Conservation (phyloP, 2,329 filamentous ascomycete genomes). For the Nemania sp. region DNA sequence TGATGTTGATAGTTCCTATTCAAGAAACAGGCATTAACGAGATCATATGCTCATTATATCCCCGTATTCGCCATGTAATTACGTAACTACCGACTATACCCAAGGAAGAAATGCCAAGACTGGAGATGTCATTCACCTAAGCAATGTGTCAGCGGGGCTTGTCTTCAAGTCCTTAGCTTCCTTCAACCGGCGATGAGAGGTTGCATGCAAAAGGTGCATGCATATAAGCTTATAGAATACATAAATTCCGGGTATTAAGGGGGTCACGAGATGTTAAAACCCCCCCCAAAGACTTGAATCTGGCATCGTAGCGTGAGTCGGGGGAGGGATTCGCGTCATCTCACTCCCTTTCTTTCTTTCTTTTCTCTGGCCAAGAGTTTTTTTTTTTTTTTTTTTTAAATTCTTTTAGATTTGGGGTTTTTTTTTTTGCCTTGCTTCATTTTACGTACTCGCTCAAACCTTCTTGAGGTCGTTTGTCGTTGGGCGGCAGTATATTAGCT, state of each 20-base stretch:
- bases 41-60: too few species aligned
- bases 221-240: neutral
- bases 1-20: too few species aligned
- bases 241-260: neutral
- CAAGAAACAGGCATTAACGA: too few species aligned
- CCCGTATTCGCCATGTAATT: too few species aligned
- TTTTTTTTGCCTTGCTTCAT: too few species aligned
- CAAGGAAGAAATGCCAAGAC: neutral
- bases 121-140: neutral
- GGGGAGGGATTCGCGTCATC: neutral
- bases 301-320: neutral
- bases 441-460: neutral
- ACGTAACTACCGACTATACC: neutral
- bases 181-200: neutral
- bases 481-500: too few species aligned
- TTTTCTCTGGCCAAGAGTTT: too few species aligned
- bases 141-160: too few species aligned
- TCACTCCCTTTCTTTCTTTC: neutral
- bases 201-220: neutral
- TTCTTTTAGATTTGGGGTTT: too few species aligned
- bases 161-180: neutral
- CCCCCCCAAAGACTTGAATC: too few species aligned
- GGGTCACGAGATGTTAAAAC: neutral
- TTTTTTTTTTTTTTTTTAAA: too few species aligned
- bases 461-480: neutral